Conservation (phyloP, 768 basidiomycete genomes). For the Mycena maculata region DNA sequence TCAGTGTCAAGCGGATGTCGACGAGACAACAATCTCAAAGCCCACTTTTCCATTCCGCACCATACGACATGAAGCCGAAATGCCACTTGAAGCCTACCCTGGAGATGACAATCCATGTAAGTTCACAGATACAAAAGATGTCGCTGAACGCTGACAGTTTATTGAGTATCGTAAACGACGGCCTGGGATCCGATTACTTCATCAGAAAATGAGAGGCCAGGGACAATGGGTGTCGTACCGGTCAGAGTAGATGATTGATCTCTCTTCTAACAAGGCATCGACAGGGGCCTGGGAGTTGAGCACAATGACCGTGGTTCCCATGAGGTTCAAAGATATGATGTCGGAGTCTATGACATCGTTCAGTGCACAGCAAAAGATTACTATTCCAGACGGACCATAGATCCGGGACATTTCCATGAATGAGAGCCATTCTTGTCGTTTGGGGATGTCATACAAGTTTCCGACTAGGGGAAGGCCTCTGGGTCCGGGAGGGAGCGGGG, state of each 20-base stretch:
- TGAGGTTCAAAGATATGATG: not conserved
- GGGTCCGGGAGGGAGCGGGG: constrained; percentile 1
- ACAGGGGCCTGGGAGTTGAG: not conserved
- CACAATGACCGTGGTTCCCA: constrained; percentile 2
- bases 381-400: not conserved
- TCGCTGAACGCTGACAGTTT: not conserved
- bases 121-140: not conserved
- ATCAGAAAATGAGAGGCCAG: not conserved
- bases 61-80: constrained; percentile 9
- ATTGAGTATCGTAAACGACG: not conserved
- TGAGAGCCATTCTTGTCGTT: not conserved
- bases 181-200: not conserved
- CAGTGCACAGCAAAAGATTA: not conserved
- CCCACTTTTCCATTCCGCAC: not conserved
- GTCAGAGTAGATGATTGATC: not conserved
- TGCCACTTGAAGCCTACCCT: not conserved
- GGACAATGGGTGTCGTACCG: not conserved
- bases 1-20: too few relatives aligned
- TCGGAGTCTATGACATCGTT: constrained; percentile 5
- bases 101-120: not conserved
- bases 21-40: not conserved
- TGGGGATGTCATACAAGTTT: not conserved
- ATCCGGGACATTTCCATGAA: constrained; percentile 1
- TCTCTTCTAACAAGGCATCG: not conserved
- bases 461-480: not conserved